phyloP scores from a whole-genome alignment of 768 basidiomycete genomes.

The Dentipellis sp. region DNA sequence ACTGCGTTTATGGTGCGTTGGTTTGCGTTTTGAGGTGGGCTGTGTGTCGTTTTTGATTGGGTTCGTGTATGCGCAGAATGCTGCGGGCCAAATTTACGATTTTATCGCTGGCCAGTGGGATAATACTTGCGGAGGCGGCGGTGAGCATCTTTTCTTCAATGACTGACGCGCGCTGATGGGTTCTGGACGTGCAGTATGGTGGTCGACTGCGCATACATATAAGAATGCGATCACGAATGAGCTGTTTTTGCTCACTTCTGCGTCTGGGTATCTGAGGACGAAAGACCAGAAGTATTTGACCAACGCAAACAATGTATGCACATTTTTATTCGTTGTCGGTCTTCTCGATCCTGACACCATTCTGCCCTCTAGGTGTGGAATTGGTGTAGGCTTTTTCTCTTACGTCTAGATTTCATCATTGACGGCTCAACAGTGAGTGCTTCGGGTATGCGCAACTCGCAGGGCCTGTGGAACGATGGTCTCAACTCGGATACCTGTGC shows the following conservation, averaged over 20 bases:
- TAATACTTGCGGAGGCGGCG: constrained; percentile 38
- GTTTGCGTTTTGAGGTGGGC: no score
- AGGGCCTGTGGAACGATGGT: constrained; percentile 38
- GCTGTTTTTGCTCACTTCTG: constrained; percentile 43
- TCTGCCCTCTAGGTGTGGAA: constrained; percentile 16
- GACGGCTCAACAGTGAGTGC: constrained; percentile 23
- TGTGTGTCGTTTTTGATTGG: no score
- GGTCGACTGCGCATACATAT: constrained; percentile 44
- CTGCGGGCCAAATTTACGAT: constrained; percentile 39
- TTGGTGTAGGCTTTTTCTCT: constrained; percentile 18
- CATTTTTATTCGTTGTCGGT: constrained; percentile 23
- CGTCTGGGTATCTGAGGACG: constrained; percentile 34
- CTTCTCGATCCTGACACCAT: neutral
- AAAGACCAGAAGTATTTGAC: constrained; percentile 31
- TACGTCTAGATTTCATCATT: neutral
- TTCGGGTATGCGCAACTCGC: constrained; percentile 37
- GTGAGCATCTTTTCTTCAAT: constrained; percentile 17
- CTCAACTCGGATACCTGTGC: constrained; percentile 24
- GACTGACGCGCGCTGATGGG: neutral
- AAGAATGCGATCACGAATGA: constrained; percentile 58
- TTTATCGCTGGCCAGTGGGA: constrained; percentile 45
- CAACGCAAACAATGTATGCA: constrained; percentile 36
- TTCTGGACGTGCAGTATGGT: constrained; percentile 34
- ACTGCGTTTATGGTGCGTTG: no score
- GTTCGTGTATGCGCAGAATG: constrained; percentile 26